phyloP scores from a whole-genome alignment of 1,284 basidiomycete genomes.

The Sporisorium iseilematis-ciliati region DNA sequence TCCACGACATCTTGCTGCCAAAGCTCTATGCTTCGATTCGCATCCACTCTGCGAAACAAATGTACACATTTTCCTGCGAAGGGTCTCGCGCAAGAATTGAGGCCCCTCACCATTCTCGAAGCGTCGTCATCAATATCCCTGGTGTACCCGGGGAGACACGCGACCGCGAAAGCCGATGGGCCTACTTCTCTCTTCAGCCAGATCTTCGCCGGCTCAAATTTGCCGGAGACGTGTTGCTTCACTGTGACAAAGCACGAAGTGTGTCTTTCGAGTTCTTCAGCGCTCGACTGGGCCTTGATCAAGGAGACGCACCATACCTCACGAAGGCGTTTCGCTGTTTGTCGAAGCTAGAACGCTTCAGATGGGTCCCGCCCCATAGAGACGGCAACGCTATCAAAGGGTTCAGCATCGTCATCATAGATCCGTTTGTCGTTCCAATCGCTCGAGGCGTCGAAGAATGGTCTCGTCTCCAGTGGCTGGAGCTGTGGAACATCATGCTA shows the following conservation, averaged over 20 bases:
- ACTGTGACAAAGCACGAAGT: conserved; percentile 4
- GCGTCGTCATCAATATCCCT: conserved; percentile 40
- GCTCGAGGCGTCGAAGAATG: conserved; percentile 23
- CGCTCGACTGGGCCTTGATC: conserved; percentile 18
- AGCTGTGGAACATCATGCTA: conserved; percentile 46
- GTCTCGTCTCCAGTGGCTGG: conserved; percentile 14
- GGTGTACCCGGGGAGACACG: conserved; percentile 43
- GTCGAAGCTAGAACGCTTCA: conserved; percentile 1
- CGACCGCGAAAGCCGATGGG: too few relatives aligned
- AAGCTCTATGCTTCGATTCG: conserved; percentile 34
- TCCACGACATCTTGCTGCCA: conserved; percentile 27
- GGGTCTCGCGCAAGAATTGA: conserved; percentile 11
- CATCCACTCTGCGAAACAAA: conserved; percentile 26
- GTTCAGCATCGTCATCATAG: conserved; percentile 42
- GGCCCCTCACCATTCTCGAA: conserved; percentile 15
- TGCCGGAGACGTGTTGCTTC: conserved; percentile 2
- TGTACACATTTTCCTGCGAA: conserved; percentile 13
- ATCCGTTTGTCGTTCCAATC: conserved; percentile 26
- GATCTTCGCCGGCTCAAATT: too few relatives aligned
- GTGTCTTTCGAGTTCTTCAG: conserved; percentile 46
- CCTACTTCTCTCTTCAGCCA: too few relatives aligned
- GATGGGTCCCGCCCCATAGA: conserved; percentile 37
- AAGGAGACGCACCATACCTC: conserved; percentile 17
- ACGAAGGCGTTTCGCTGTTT: conserved; percentile 10
- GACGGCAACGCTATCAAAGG: conserved; percentile 34